phyloP scores from a whole-genome alignment of 495 filamentous ascomycete species.

The Astrothelium macrocarpum region DNA sequence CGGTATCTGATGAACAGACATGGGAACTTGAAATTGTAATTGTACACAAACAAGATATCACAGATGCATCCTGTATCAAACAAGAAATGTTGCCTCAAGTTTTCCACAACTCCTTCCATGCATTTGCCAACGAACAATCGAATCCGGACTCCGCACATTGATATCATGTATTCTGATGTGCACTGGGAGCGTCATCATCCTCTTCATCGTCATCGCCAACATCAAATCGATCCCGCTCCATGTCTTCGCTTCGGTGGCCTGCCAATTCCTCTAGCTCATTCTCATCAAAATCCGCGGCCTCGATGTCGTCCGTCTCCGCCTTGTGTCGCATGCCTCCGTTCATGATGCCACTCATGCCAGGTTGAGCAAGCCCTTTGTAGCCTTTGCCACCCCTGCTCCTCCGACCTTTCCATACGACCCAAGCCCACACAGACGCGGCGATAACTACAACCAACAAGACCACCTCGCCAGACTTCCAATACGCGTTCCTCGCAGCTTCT shows the following conservation, averaged over 20 bases:
- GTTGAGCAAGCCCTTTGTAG: slow-evolving; percentile 36
- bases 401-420: slow-evolving; percentile 71
- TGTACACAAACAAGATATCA: neutral
- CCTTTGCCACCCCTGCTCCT: slow-evolving; percentile 33
- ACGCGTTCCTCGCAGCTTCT: slow-evolving; percentile 83
- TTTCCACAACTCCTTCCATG: neutral
- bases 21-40: neutral
- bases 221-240: slow-evolving; percentile 10
- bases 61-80: too few species aligned
- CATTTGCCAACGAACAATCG: neutral
- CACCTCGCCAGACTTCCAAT: slow-evolving; percentile 83
- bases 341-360: slow-evolving; percentile 37
- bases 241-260: neutral
- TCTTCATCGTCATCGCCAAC: slow-evolving; percentile 18
- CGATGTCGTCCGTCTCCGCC: slow-evolving; percentile 49
- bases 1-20: slow-evolving; percentile 81
- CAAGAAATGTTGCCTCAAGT: too few species aligned
- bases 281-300: slow-evolving; percentile 86
- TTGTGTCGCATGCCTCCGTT: slow-evolving; percentile 45
- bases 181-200: neutral
- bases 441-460: slow-evolving; percentile 79
- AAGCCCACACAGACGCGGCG: slow-evolving; percentile 68
- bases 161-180: neutral
- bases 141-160: neutral
- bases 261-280: slow-evolving; percentile 65